Evolutionary conservation across 768 basidiomycete genomes (phyloP).

Genomic region (Collybia sordida): DNA sequence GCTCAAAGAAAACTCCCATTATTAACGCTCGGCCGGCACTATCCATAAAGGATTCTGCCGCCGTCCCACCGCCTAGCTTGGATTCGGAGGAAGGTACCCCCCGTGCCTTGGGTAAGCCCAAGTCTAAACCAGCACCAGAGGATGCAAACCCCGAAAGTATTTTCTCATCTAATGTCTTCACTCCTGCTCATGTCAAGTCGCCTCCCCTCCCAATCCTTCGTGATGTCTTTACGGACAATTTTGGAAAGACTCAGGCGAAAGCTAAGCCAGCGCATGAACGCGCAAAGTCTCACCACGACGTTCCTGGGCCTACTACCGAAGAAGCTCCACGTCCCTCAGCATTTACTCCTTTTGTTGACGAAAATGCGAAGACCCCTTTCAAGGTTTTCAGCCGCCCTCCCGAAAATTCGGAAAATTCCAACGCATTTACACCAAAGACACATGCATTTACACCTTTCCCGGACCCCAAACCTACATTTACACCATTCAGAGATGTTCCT

Average conservation of each 20-base stretch:
- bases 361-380: constrained; percentile 48
- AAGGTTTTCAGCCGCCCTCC: constrained; percentile 80
- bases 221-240: constrained; percentile 44
- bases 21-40: constrained; percentile 43
- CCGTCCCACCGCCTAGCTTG: constrained; percentile 27
- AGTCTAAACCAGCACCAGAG: constrained; percentile 33
- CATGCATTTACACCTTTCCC: constrained; percentile 40
- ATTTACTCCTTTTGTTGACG: constrained; percentile 42
- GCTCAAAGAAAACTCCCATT: constrained; percentile 44
- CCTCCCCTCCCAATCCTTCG: constrained; percentile 38
- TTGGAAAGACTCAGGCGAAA: constrained; percentile 40
- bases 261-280: constrained; percentile 37
- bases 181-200: constrained; percentile 48
- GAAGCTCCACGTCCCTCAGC: constrained; percentile 21
- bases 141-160: constrained; percentile 39
- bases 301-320: constrained; percentile 17
- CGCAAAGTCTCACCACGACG: constrained; percentile 41
- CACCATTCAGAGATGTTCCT: constrained; percentile 37
- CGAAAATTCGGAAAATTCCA: constrained; percentile 38
- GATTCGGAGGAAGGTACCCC: constrained; percentile 27
- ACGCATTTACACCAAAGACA: constrained; percentile 48
- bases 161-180: constrained; percentile 62
- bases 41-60: constrained; percentile 45
- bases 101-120: constrained; percentile 15
- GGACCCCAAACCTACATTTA: constrained; percentile 34